A percentile compares a stretch with the other conserved stretches of the same genome.
Evolutionary conservation across 768 basidiomycete genomes (phyloP).

Genomic region (Chalciporus pseudorubinellus): DNA sequence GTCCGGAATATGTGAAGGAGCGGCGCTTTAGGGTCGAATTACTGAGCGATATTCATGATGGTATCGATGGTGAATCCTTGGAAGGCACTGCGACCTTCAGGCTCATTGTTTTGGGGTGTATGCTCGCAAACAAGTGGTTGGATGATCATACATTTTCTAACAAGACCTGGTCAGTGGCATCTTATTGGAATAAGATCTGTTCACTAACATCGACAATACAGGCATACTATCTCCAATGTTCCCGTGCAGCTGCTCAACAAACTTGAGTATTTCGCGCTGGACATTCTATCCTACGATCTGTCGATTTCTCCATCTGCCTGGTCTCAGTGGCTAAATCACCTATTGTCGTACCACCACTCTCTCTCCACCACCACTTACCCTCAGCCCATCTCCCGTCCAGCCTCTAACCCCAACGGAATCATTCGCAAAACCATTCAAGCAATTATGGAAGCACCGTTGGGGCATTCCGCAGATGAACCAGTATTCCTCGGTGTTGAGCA

Average conservation of each 20-base stretch:
- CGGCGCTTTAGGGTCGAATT: slow-evolving; percentile 62
- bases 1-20: slow-evolving; percentile 56
- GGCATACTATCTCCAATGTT: slow-evolving; percentile 79
- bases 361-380: slow-evolving; percentile 56
- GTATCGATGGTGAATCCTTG: slow-evolving; percentile 44
- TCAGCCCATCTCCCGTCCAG: slow-evolving; percentile 79
- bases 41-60: slow-evolving; percentile 46
- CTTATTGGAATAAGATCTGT: background rate
- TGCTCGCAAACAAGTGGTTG: slow-evolving; percentile 87
- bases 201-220: slow-evolving; percentile 27
- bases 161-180: slow-evolving; percentile 70
- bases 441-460: slow-evolving; percentile 51
- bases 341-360: slow-evolving; percentile 64
- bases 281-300: slow-evolving; percentile 68
- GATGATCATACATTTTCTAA: slow-evolving; percentile 89
- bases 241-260: slow-evolving; percentile 68
- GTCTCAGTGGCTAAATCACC: slow-evolving; percentile 68
- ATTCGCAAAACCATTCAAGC: slow-evolving; percentile 70
- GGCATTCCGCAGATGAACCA: slow-evolving; percentile 43
- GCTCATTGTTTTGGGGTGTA: slow-evolving; percentile 73
- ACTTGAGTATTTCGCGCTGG: slow-evolving; percentile 68
- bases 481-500: slow-evolving; percentile 73
- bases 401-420: slow-evolving; percentile 64
- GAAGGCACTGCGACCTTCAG: slow-evolving; percentile 69
- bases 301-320: slow-evolving; percentile 63